Percentiles rank a stretch among this genome's conserved stretches.
phyloP scores from a whole-genome alignment of 371 early-diverging fungal genomes.

The Saksenaea oblongispora region DNA sequence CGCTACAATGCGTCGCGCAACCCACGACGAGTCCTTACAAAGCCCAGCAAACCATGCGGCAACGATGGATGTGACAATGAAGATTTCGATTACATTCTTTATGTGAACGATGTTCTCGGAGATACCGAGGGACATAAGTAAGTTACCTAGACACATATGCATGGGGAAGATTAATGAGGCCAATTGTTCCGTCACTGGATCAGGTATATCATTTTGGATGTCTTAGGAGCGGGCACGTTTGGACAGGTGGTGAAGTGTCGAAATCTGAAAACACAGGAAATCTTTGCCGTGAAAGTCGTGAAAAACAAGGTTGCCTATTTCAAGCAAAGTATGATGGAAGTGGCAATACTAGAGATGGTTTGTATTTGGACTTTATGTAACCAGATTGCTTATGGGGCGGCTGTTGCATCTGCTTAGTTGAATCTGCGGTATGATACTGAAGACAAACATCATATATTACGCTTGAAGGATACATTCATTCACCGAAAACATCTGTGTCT shows the following conservation, averaged over 20 bases:
- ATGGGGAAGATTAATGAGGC: background rate
- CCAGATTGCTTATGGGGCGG: background rate
- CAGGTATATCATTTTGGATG: constrained; percentile 83
- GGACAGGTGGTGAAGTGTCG: constrained; percentile 96
- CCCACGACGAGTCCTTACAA: constrained; percentile 90
- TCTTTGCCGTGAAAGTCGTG: constrained; percentile 95
- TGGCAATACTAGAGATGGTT: constrained; percentile 83
- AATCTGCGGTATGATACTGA: constrained; percentile 77
- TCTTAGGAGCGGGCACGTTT: constrained; percentile 97
- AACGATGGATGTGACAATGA: constrained; percentile 94
- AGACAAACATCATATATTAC: constrained; percentile 82
- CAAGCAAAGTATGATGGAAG: constrained; percentile 95
- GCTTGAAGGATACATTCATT: constrained; percentile 89
- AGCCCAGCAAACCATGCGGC: constrained; percentile 81
- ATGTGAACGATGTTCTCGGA: constrained; percentile 88
- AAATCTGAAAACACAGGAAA: constrained; percentile 80
- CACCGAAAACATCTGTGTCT: constrained; percentile 94
- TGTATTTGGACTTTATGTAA: background rate
- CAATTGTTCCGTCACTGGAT: background rate
- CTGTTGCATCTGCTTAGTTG: constrained; percentile 46
- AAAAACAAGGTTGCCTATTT: constrained; percentile 94
- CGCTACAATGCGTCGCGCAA: constrained; percentile 72
- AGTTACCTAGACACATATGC: background rate
- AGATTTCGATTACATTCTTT: constrained; percentile 90
- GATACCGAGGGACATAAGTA: constrained; percentile 76